These are phyloP conservation scores for Rosa hybrid DNA, from an alignment of 331 rosid genomes.

Conservation along the genomic window DNA sequence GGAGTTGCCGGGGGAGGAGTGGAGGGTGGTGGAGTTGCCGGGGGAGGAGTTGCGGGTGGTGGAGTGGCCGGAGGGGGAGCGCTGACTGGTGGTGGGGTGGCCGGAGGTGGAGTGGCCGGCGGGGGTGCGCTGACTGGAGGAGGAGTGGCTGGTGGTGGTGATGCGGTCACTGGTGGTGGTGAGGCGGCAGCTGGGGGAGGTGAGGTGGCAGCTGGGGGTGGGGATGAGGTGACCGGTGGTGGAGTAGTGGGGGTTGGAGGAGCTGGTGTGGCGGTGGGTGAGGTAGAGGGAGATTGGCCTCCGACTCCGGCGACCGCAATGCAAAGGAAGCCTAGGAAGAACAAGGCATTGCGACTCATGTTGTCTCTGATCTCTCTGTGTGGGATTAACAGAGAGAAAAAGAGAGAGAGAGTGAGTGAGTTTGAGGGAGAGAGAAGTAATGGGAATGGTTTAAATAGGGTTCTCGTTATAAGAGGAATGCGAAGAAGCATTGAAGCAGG, in stretches of 20 bases:
- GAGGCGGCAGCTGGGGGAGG: constrained; percentile 35
- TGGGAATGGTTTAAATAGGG: constrained; percentile 36
- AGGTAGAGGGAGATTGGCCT: constrained; percentile 62
- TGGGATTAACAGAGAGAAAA: neutral
- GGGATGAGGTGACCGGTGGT: constrained; percentile 24
- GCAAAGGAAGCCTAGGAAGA: constrained; percentile 53
- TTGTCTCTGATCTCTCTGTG: constrained; percentile 12
- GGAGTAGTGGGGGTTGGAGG: constrained; percentile 32
- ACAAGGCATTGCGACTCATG: constrained; percentile 30
- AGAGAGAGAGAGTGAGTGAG: neutral
- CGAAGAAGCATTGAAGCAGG: neutral
- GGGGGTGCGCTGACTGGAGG: constrained; percentile 39
- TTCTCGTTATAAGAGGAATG: neutral
- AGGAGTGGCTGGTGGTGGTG: constrained; percentile 46
- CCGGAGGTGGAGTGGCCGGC: constrained; percentile 15
- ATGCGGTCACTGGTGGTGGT: constrained; percentile 18
- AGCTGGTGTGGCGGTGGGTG: constrained; percentile 37
- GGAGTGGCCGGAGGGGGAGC: constrained; percentile 50
- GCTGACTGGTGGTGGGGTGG: constrained; percentile 32
- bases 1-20: constrained; percentile 52
- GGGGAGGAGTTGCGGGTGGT: constrained; percentile 32
- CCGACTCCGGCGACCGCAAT: constrained; percentile 50
- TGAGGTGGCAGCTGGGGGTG: constrained; percentile 35
- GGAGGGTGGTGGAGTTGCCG: constrained; percentile 42
- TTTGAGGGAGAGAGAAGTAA: constrained; percentile 14